A percentile compares a stretch with the other conserved stretches of the same genome.
Conservation (phyloP, 1,284 basidiomycete genomes). For the Binderoboletus segoi region DNA sequence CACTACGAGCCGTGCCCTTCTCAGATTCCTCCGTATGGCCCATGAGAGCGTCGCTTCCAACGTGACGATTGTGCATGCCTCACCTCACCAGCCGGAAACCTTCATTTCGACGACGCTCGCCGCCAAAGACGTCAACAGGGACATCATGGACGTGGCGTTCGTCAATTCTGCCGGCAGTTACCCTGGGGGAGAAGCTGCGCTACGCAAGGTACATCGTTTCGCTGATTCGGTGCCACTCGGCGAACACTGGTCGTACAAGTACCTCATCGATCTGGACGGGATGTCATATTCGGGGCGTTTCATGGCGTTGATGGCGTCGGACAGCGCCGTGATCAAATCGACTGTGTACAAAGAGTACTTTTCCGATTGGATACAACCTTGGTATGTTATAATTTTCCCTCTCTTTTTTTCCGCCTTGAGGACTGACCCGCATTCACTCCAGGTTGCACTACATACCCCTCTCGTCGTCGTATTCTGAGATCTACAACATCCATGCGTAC, state of each 20-base stretch:
- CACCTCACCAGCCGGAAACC: slow-evolving; percentile 63
- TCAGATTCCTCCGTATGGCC: slow-evolving; percentile 78
- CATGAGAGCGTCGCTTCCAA: slow-evolving; percentile 60
- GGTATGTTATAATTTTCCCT: slow-evolving; percentile 48
- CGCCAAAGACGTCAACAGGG: slow-evolving; percentile 66
- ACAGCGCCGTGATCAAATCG: slow-evolving; percentile 87
- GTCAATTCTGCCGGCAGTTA: slow-evolving; percentile 77
- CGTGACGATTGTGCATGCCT: slow-evolving; percentile 75
- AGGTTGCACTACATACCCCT: slow-evolving; percentile 95
- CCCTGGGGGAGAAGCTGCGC: slow-evolving; percentile 78
- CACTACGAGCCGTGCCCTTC: background rate
- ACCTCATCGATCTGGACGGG: slow-evolving; percentile 89
- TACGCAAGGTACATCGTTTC: slow-evolving; percentile 73
- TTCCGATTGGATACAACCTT: slow-evolving; percentile 82
- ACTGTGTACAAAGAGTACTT: slow-evolving; percentile 91
- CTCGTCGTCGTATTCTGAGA: slow-evolving; percentile 82
- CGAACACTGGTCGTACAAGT: slow-evolving; percentile 91
- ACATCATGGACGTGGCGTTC: slow-evolving; percentile 89
- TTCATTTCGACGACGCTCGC: slow-evolving; percentile 67
- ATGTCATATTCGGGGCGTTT: slow-evolving; percentile 94
- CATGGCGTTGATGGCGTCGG: slow-evolving; percentile 83
- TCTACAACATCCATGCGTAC: slow-evolving; percentile 90
- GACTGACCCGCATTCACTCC: slow-evolving; percentile 5
- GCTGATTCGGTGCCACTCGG: slow-evolving; percentile 79
- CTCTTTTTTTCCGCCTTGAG: background rate